A percentile compares a stretch with the other conserved stretches of the same genome.
These are phyloP conservation scores for Aureobasidium sp. DNA, from an alignment of 2,329 filamentous ascomycete species.

Conservation along the genomic window DNA sequence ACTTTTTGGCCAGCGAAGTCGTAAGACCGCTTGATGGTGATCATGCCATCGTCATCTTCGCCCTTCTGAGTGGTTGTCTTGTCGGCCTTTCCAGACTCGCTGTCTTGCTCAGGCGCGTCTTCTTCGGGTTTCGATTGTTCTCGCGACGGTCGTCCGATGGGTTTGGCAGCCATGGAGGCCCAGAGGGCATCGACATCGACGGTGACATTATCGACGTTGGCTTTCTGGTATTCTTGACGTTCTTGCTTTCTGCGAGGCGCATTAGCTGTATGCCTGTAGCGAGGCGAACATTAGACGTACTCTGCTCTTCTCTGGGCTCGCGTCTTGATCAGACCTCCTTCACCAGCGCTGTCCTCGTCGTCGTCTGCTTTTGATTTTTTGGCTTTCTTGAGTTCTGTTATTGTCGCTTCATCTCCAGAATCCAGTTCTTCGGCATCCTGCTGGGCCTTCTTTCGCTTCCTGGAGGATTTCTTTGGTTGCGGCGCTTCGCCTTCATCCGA, in stretches of 20 bases:
- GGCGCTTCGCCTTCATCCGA: conserved; percentile 27
- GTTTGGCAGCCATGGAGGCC: conserved; percentile 39
- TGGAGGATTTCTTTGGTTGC: conserved; percentile 20
- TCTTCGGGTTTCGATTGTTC: conserved; percentile 13
- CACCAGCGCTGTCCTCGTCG: conserved; percentile 34
- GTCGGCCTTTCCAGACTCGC: background rate
- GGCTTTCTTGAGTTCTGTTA: conserved; percentile 34
- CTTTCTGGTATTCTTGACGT: conserved; percentile 37
- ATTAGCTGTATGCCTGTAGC: background rate
- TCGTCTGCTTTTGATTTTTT: conserved; percentile 31
- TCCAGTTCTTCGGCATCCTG: conserved; percentile 35
- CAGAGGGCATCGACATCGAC: conserved; percentile 48
- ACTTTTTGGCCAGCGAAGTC: conserved; percentile 48
- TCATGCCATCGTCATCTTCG: conserved; percentile 32
- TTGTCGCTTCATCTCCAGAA: conserved; percentile 50
- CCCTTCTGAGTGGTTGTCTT: conserved; percentile 17
- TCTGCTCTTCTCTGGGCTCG: conserved; percentile 43
- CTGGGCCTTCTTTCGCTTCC: conserved; percentile 31
- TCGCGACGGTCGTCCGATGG: conserved; percentile 20
- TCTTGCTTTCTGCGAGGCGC: conserved; percentile 33
- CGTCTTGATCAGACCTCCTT: conserved; percentile 45
- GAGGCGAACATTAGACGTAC: conserved; percentile 21
- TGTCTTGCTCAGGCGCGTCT: background rate
- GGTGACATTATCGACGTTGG: conserved; percentile 38
- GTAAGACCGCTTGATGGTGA: conserved; percentile 49